phyloP scores from a whole-genome alignment of 108 stramenopile species.

The Skeletonema tropicum region DNA sequence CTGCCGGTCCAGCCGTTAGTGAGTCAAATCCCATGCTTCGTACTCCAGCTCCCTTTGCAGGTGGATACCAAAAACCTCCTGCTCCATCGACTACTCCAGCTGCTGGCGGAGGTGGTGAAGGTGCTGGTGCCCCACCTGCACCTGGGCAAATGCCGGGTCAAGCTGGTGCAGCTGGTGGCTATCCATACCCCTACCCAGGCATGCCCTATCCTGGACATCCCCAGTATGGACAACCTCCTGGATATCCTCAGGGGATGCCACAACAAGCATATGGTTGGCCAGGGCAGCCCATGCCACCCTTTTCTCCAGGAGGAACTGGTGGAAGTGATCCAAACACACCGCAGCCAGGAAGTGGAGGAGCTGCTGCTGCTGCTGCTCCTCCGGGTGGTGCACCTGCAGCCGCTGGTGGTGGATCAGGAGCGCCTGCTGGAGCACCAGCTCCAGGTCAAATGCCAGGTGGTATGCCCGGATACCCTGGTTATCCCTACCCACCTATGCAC shows the following conservation, averaged over 20 bases:
- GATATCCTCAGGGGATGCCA: background rate
- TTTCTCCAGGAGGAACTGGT: background rate
- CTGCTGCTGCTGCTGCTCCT: background rate
- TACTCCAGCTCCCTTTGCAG: slow-evolving; percentile 1
- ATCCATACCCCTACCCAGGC: slow-evolving; percentile 3
- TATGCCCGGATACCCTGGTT: slow-evolving; percentile 7
- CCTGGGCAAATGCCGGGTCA: background rate
- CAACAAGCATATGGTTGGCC: background rate
- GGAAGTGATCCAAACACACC: slow-evolving; percentile 2
- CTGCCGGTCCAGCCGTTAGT: background rate
- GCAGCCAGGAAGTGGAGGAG: background rate
- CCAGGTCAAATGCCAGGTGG: slow-evolving; percentile 2
- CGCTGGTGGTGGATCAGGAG: background rate
- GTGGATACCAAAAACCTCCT: slow-evolving; percentile 1
- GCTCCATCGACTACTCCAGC: background rate
- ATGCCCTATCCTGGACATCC: slow-evolving; percentile 1
- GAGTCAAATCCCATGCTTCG: background rate
- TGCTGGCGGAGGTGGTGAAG: background rate
- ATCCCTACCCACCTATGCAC: slow-evolving; percentile 2
- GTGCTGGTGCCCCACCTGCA: background rate
- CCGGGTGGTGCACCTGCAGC: background rate
- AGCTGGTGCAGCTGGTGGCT: slow-evolving; percentile 1
- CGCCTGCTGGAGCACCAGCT: background rate
- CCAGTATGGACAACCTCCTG: background rate
- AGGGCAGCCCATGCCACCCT: background rate